Evolutionary conservation across 1,284 basidiomycete genomes (phyloP), one percentile per base, ranked within the genome.

Genomic region (Earliella scabrosa): DNA sequence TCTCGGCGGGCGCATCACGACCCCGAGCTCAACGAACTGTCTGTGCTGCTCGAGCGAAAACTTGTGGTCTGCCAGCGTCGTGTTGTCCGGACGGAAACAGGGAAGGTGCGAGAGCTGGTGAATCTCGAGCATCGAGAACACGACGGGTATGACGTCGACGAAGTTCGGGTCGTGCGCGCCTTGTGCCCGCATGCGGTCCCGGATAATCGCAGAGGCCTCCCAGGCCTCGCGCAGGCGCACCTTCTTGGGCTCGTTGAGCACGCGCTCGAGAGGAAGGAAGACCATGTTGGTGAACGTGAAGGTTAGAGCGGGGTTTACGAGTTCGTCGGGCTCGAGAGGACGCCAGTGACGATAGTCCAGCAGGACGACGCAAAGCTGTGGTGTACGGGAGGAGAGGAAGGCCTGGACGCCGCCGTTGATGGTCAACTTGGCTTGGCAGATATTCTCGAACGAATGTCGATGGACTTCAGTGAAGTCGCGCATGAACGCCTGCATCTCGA

Each of bases 261-360:
- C 41, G 53, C 53, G 53, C 4, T 13, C 18, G 34, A 43, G 53
- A 26, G 53, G 53, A 20, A 54, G 53, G 32, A 50, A 38, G 24
- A 40, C 27, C 13, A 50, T 26, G 35, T 29, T 44, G 24, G 40
- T 24, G 40, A 23, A 39, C 11, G 47, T 29, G 53, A 49, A 45
- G 32, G 23, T 35, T 21, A 44, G 40, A 9, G 50, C 41, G 41
- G 41, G 41, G 41, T 44, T 34, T 13, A 46, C 45, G 8, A 38
- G 18, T n/a, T 3, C 34, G 16, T 52, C 43, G 9, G 47, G 53
- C 1, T 26, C 47, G 9, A 47, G 53, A 31, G 29, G 29, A 31
- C n/a, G n/a, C n/a, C n/a, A n/a, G 2, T 23, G 20, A 34, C 43
- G 34, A 35, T 54, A 54, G 32, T 50, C 45, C 4, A 54, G 36